phyloP scores from a whole-genome alignment of 2,329 filamentous ascomycete species.

The Colletotrichum tanaceti region DNA sequence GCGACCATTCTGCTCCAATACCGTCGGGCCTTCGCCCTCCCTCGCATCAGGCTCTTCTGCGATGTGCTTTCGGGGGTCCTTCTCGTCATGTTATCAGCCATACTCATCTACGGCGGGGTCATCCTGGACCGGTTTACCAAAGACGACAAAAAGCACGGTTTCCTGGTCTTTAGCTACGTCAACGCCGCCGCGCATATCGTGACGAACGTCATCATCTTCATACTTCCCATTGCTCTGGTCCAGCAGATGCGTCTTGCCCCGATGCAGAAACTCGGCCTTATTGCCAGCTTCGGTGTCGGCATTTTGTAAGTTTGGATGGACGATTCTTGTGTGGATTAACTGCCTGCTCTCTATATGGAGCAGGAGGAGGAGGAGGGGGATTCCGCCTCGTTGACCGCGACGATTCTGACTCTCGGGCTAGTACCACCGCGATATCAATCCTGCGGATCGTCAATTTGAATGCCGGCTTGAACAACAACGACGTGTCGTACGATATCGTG shows the following conservation, averaged over 20 bases:
- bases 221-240: constrained; percentile 33
- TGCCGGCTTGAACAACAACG: neutral
- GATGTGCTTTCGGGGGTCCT: constrained; percentile 16
- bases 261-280: constrained; percentile 31
- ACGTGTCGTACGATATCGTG: neutral
- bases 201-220: constrained; percentile 39
- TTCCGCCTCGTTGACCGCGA: neutral
- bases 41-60: constrained; percentile 18
- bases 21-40: constrained; percentile 47
- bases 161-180: neutral
- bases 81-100: neutral
- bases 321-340: too few relatives aligned
- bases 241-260: constrained; percentile 17
- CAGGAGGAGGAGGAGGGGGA: too few relatives aligned
- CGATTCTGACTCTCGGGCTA: neutral
- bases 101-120: neutral
- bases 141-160: neutral
- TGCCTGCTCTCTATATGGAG: too few relatives aligned
- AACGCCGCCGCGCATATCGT: constrained; percentile 19
- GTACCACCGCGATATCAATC: constrained; percentile 23
- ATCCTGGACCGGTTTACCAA: neutral
- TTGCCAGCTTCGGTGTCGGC: constrained; percentile 32
- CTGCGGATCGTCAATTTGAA: neutral
- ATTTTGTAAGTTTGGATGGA: constrained; percentile 28
- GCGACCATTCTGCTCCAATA: constrained; percentile 52